phyloP scores from a whole-genome alignment of 1,284 basidiomycete genomes.

The Pyrrhoderma noxium region DNA sequence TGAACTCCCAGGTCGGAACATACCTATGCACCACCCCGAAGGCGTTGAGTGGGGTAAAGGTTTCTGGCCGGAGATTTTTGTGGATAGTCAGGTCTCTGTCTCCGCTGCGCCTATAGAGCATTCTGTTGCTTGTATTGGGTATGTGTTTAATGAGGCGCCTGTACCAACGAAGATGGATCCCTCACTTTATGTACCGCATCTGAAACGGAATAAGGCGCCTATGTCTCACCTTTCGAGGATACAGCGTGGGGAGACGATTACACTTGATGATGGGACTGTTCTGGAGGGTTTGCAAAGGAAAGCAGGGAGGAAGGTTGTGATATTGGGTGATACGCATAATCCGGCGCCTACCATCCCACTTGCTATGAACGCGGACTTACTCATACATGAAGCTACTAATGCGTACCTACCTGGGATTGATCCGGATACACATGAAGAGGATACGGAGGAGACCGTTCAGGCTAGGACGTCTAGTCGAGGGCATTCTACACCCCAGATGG shows the following conservation, averaged over 20 bases:
- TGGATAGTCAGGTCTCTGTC: conserved; percentile 57
- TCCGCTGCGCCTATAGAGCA: conserved; percentile 81
- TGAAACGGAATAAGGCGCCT: conserved; percentile 66
- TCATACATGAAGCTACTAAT: conserved; percentile 89
- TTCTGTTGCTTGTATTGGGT: conserved; percentile 79
- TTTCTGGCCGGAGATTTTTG: conserved; percentile 66
- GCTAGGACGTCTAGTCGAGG: conserved; percentile 68
- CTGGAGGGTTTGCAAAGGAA: conserved; percentile 65
- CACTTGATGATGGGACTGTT: conserved; percentile 71
- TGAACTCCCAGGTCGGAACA: conserved; percentile 69
- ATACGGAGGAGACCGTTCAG: conserved; percentile 59
- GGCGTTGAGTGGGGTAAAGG: conserved; percentile 38
- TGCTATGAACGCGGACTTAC: conserved; percentile 55
- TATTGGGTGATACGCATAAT: conserved; percentile 79
- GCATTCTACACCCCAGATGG: conserved; percentile 91
- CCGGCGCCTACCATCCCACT: conserved; percentile 56
- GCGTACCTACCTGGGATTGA: conserved; percentile 74
- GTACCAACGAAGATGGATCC: conserved; percentile 72
- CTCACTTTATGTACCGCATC: conserved; percentile 50
- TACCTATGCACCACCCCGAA: conserved; percentile 34
- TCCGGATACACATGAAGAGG: conserved; percentile 44
- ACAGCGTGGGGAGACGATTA: conserved; percentile 62
- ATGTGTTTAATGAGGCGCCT: conserved; percentile 71
- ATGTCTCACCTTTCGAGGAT: conserved; percentile 65
- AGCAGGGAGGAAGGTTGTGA: conserved; percentile 66